These are phyloP conservation scores for Sungouiella thailandica DNA, from an alignment of 805 yeast species.

Conservation along the genomic window DNA sequence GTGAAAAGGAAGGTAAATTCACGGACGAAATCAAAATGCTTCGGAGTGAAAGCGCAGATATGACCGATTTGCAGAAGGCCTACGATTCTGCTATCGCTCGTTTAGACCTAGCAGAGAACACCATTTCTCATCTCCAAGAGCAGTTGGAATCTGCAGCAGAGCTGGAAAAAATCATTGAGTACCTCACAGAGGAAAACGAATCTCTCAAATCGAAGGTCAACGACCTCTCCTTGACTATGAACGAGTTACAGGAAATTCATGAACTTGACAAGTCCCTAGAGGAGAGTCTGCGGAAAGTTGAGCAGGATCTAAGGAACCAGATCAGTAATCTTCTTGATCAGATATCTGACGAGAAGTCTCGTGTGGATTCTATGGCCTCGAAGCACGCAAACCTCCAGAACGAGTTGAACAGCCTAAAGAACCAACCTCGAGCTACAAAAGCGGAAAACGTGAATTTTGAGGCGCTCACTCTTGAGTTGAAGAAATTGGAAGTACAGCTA, in stretches of 20 bases:
- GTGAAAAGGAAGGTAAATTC: conserved; percentile 20
- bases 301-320: conserved; percentile 38
- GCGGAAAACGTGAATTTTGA: background rate
- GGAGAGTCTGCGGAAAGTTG: conserved; percentile 38
- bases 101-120: conserved; percentile 18
- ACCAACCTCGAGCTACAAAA: background rate
- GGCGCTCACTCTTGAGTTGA: background rate
- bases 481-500: no score
- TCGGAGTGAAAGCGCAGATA: conserved; percentile 1
- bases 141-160: conserved; percentile 31
- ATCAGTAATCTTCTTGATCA: conserved; percentile 20
- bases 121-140: conserved; percentile 23
- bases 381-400: background rate
- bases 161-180: conserved; percentile 32
- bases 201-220: conserved; percentile 28
- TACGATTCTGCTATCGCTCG: conserved; percentile 3
- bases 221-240: conserved; percentile 31
- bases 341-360: no score
- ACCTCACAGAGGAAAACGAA: conserved; percentile 32
- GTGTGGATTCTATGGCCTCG: no score
- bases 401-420: background rate
- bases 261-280: conserved; percentile 49
- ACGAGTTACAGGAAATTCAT: conserved; percentile 46
- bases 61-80: conserved; percentile 1
- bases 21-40: conserved; percentile 15